Evolutionary conservation across 768 basidiomycete genomes (phyloP), one percentile per base, ranked within the genome.

Genomic region (Auriscalpium vulgare): DNA sequence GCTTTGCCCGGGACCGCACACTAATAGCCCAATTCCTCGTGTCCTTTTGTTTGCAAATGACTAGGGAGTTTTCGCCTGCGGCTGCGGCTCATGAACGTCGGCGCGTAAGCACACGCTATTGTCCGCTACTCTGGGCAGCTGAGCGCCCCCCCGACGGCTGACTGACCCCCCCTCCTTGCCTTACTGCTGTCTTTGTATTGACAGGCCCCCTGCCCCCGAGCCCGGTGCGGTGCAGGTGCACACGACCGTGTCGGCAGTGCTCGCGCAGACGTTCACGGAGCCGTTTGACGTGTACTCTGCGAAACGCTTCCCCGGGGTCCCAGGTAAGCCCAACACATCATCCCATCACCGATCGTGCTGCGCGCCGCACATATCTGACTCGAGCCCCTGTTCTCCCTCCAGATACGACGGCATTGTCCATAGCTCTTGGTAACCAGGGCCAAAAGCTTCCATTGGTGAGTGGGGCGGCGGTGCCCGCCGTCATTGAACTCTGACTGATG

Each of bases 291-390:
- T 97, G 0, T 94, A 76, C 71, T 92, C 91, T 2, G 94, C 94
- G 37, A 97, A 97, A 74, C 83, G 88, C 50, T 97, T 95, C 74
- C 92, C 91, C 50, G 94, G 94, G 50, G 94, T 97, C 45, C 88
- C 91, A 72, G 89, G 91, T 91, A 61, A 50, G 72, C 67, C 69
- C 66, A 67, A 59, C 62, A 55, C 59, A 16, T 58, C 34, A 50
- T 37, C 16, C 47, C 23, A 29, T 23, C 37, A 21, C 59, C 6
- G 40, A 40, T 40, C n/a, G 57, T 44, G 37, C 37, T 19, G 11
- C 10, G 11, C 4, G 17, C 29, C 19, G 37, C 37, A 19, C 17
- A 35, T 51, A 14, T 47, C 13, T 47, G 16, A 37, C 36, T 29
- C 17, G 37, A 36, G 29, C 29, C 50, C 34, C 4, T 13, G 16